phyloP scores from a whole-genome alignment of 2,329 filamentous ascomycete genomes.

The Penicillium italicum region DNA sequence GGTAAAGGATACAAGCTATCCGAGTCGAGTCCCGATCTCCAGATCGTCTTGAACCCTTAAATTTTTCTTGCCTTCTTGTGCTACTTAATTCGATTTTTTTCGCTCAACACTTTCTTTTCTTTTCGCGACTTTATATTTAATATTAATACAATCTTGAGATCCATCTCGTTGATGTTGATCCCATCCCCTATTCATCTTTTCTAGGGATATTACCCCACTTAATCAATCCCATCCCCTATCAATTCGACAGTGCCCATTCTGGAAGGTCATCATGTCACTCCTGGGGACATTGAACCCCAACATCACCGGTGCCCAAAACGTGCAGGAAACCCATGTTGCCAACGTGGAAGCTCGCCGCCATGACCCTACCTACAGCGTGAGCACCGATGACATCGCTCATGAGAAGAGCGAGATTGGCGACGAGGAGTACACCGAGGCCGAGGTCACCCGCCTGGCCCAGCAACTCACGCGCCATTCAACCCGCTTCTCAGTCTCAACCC shows the following conservation, averaged over 20 bases:
- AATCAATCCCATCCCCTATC: not conserved
- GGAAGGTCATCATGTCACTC: conserved; percentile 31
- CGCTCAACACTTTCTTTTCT: not conserved
- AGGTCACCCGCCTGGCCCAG: conserved; percentile 34
- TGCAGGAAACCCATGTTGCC: not conserved
- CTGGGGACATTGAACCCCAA: conserved; percentile 35
- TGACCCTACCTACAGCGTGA: conserved; percentile 21
- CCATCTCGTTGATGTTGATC: not conserved
- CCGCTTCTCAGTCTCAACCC: conserved; percentile 21
- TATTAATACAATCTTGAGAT: not conserved
- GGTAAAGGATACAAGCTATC: not conserved
- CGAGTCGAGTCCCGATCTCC: not conserved
- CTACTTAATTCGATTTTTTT: not conserved
- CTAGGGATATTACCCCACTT: not conserved
- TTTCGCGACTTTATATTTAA: not conserved
- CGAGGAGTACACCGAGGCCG: conserved; percentile 27
- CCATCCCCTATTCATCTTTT: not conserved
- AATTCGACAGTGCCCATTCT: not conserved
- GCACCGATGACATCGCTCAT: conserved; percentile 27
- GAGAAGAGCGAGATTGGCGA: conserved; percentile 24
- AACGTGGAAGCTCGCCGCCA: conserved; percentile 16
- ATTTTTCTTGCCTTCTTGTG: not conserved
- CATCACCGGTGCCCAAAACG: conserved; percentile 10
- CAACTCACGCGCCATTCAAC: conserved; percentile 38
- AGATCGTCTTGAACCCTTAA: not conserved